These are phyloP conservation scores for Odontarrhena argentea DNA, from an alignment of 345 rosid genomes.

Conservation along the genomic window DNA sequence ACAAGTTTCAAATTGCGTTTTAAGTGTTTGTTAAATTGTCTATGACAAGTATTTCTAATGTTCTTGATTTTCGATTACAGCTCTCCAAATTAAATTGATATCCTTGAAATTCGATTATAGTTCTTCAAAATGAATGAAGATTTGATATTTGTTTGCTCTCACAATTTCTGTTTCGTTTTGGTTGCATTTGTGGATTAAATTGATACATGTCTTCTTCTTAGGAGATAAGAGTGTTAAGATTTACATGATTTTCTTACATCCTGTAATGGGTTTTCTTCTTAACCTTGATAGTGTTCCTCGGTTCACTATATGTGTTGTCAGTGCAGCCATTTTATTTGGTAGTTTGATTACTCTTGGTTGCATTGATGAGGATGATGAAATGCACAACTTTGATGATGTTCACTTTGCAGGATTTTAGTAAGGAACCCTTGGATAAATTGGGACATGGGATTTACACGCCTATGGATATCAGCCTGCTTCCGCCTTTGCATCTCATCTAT, in stretches of 20 bases:
- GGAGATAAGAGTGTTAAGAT: background rate
- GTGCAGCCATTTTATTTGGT: slow-evolving; percentile 59
- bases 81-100: no score
- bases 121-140: no score
- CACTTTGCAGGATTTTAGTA: background rate
- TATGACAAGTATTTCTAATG: no score
- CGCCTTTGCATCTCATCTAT: background rate
- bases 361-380: slow-evolving; percentile 60
- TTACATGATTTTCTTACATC: no score
- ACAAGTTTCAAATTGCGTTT: no score
- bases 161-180: no score
- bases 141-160: no score
- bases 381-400: slow-evolving; percentile 70
- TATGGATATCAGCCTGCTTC: background rate
- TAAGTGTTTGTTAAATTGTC: no score
- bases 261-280: slow-evolving; percentile 12
- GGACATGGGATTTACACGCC: background rate
- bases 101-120: no score
- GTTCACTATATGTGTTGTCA: slow-evolving; percentile 46
- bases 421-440: background rate
- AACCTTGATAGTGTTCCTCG: slow-evolving; percentile 48
- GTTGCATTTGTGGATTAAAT: no score
- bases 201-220: no score
- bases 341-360: slow-evolving; percentile 60
- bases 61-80: no score